Conservation (phyloP, 352 stramenopile species). For the Pythium brachiatum region DNA sequence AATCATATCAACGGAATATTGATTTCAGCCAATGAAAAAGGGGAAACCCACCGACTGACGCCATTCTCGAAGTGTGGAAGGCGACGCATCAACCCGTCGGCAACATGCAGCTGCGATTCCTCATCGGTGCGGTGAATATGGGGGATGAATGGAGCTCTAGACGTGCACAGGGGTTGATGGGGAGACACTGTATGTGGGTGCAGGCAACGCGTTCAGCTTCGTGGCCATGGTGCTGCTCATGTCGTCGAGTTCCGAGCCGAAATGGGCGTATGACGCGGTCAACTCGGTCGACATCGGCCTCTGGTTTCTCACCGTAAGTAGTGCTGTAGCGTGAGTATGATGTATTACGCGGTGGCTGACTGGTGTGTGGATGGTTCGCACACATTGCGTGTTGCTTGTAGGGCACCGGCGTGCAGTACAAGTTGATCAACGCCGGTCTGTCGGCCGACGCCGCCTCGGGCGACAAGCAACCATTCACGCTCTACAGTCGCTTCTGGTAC, state of each 20-base stretch:
- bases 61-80: background rate
- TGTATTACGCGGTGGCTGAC: too few species aligned
- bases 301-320: constrained; percentile 51
- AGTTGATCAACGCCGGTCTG: constrained; percentile 74
- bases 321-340: background rate
- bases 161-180: background rate
- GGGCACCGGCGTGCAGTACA: constrained; percentile 75
- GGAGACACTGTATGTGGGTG: background rate
- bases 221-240: constrained; percentile 51
- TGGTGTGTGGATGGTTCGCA: too few species aligned
- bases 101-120: constrained; percentile 22
- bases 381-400: constrained; percentile 9
- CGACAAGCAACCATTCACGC: constrained; percentile 22
- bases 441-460: constrained; percentile 16
- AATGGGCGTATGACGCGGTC: constrained; percentile 61
- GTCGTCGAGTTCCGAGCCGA: constrained; percentile 36
- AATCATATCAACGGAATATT: constrained; percentile 2
- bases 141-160: background rate
- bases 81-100: background rate
- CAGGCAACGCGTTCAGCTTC: constrained; percentile 52
- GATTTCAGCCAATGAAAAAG: constrained; percentile 15
- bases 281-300: constrained; percentile 78
- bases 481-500: constrained; percentile 27
- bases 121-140: constrained; percentile 17
- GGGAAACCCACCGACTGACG: background rate